Evolutionary conservation across 1,284 basidiomycete genomes (phyloP).

Genomic region (Trametes versicolor): DNA sequence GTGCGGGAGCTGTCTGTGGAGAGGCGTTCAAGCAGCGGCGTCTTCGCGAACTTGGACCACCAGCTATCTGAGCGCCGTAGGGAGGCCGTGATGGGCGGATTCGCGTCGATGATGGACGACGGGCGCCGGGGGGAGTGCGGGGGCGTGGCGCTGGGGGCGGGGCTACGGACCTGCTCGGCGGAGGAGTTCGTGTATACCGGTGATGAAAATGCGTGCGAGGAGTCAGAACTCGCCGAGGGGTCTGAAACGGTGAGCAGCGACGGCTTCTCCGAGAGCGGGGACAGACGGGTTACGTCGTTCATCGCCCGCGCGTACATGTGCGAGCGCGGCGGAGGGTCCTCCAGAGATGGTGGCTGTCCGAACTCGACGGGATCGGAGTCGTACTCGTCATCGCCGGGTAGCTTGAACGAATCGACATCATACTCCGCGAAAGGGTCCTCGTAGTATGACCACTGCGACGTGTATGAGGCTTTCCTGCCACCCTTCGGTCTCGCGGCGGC

Average conservation of each 20-base stretch:
- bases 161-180: conserved; percentile 37
- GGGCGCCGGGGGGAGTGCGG: conserved; percentile 43
- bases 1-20: conserved; percentile 40
- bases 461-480: conserved; percentile 52
- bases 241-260: conserved; percentile 40
- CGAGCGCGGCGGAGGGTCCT: conserved; percentile 42
- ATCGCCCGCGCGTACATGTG: conserved; percentile 41
- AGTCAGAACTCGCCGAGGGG: conserved; percentile 35
- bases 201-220: conserved; percentile 30
- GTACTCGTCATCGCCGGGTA: conserved; percentile 37
- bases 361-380: conserved; percentile 41
- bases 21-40: conserved; percentile 52
- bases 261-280: conserved; percentile 43
- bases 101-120: conserved; percentile 53
- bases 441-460: conserved; percentile 49
- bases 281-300: conserved; percentile 42
- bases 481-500: conserved; percentile 44
- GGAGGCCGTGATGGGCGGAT: conserved; percentile 43
- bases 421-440: conserved; percentile 66
- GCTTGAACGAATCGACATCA: conserved; percentile 47
- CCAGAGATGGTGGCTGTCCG: conserved; percentile 34
- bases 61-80: conserved; percentile 55
- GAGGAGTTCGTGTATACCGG: conserved; percentile 23
- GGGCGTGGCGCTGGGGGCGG: conserved; percentile 44
- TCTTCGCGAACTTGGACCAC: conserved; percentile 57